Evolutionary conservation across 2,329 filamentous ascomycete species (phyloP).

Genomic region (Ophiostoma triangulosporum): DNA sequence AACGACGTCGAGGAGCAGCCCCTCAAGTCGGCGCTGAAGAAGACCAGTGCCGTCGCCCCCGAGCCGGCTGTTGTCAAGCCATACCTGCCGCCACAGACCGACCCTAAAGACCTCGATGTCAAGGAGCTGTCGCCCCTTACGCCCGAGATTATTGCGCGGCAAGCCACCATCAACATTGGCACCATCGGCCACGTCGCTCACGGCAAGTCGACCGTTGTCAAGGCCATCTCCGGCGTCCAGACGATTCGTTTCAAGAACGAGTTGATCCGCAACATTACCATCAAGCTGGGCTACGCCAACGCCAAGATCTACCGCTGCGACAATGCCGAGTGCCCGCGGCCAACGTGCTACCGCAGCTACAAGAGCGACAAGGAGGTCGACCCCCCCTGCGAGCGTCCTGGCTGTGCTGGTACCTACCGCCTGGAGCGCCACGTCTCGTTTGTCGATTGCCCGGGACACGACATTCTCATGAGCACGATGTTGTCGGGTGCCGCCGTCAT

Average conservation of each 20-base stretch:
- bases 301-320: slow-evolving; percentile 99
- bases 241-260: slow-evolving; percentile 99
- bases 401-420: slow-evolving; percentile 76
- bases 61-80: slow-evolving; percentile 42
- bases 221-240: slow-evolving; percentile 97
- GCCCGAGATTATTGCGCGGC: slow-evolving; percentile 91
- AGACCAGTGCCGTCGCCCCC: slow-evolving; percentile 34
- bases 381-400: slow-evolving; percentile 86
- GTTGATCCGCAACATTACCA: slow-evolving; percentile 96
- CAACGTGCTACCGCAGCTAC: slow-evolving; percentile 91
- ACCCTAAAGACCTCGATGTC: slow-evolving; percentile 79
- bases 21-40: slow-evolving; percentile 79
- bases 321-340: slow-evolving; percentile 77
- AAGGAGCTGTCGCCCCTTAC: slow-evolving; percentile 69
- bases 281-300: slow-evolving; percentile 98
- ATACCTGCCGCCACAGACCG: slow-evolving; percentile 70
- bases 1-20: slow-evolving; percentile 51
- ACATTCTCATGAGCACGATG: slow-evolving; percentile 99
- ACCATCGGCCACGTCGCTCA: slow-evolving; percentile 98
- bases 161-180: slow-evolving; percentile 98
- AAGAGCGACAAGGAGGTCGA: slow-evolving; percentile 99
- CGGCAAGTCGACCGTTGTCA: slow-evolving; percentile 97
- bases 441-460: slow-evolving; percentile 97
- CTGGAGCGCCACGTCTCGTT: slow-evolving; percentile 92
- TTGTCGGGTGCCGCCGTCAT: slow-evolving; percentile 98